A percentile compares a stretch with the other conserved stretches of the same genome.
Conservation (phyloP, 305 asterid genomes). For the Caryopteris hybrid region DNA sequence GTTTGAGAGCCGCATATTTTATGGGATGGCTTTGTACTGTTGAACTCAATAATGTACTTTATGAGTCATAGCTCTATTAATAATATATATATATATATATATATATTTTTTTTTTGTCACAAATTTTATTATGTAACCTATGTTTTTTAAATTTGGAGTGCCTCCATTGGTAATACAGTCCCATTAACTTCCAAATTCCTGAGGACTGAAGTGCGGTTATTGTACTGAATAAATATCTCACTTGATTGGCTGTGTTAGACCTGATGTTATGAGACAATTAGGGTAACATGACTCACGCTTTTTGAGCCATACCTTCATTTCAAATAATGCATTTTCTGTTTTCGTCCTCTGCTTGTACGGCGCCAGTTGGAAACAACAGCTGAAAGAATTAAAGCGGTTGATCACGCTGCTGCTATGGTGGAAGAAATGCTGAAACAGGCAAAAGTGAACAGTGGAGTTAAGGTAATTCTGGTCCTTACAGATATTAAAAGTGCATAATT, state of each 20-base stretch:
- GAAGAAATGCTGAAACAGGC: slow-evolving; percentile 90
- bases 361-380: slow-evolving; percentile 83
- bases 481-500: slow-evolving; percentile 14
- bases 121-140: too few species aligned
- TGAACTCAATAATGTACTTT: not conserved
- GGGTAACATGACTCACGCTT: slow-evolving; percentile 2
- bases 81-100: too few species aligned
- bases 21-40: too few species aligned
- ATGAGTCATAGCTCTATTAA: not conserved
- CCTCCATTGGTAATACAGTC: not conserved
- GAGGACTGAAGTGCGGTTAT: not conserved
- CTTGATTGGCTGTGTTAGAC: not conserved
- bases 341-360: slow-evolving; percentile 13
- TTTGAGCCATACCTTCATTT: not conserved
- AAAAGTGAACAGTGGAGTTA: slow-evolving; percentile 39
- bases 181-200: not conserved
- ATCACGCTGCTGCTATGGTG: slow-evolving; percentile 89
- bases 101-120: too few species aligned
- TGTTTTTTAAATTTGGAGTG: too few species aligned
- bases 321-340: not conserved
- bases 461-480: slow-evolving; percentile 42
- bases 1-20: too few species aligned
- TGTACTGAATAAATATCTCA: not conserved
- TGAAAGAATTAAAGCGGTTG: slow-evolving; percentile 92
- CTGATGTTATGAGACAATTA: not conserved